Evolutionary conservation across 106 monocot genomes (phyloP).

Genomic region (Allium cepa): DNA sequence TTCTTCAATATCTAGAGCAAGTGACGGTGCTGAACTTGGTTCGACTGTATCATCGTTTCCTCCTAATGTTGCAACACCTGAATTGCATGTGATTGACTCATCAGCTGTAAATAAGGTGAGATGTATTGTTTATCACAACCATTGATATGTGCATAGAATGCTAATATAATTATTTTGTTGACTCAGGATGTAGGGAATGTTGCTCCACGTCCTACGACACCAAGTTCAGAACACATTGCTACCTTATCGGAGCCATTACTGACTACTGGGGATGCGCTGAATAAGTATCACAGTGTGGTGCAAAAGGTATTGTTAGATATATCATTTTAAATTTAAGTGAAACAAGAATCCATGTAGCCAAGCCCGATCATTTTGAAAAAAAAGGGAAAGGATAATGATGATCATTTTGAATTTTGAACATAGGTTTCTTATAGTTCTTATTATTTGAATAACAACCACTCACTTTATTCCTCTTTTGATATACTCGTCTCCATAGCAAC

Average conservation of each 20-base stretch:
- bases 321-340: background rate
- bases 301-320: slow-evolving; percentile 50
- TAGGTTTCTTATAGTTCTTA: too few relatives aligned
- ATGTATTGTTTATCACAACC: too few relatives aligned
- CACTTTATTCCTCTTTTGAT: too few relatives aligned
- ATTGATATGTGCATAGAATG: too few relatives aligned
- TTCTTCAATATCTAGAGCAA: slow-evolving; percentile 20
- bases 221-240: slow-evolving; percentile 33
- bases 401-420: too few relatives aligned
- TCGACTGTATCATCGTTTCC: slow-evolving; percentile 32
- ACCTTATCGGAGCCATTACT: slow-evolving; percentile 40
- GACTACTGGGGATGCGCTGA: slow-evolving; percentile 70
- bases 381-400: too few relatives aligned
- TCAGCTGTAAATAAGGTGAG: slow-evolving; percentile 37
- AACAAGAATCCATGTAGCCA: background rate
- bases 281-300: slow-evolving; percentile 65
- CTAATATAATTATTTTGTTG: slow-evolving; percentile 1
- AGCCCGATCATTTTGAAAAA: too few relatives aligned
- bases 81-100: slow-evolving; percentile 38
- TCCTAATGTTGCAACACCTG: slow-evolving; percentile 29
- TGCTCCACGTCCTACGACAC: slow-evolving; percentile 31
- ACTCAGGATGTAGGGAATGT: slow-evolving; percentile 53
- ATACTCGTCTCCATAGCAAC: too few relatives aligned
- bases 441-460: too few relatives aligned
- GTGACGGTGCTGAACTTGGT: slow-evolving; percentile 40